Evolutionary conservation across 768 basidiomycete species (phyloP), one percentile per base, ranked within the genome.

Genomic region (Boletales sp.): DNA sequence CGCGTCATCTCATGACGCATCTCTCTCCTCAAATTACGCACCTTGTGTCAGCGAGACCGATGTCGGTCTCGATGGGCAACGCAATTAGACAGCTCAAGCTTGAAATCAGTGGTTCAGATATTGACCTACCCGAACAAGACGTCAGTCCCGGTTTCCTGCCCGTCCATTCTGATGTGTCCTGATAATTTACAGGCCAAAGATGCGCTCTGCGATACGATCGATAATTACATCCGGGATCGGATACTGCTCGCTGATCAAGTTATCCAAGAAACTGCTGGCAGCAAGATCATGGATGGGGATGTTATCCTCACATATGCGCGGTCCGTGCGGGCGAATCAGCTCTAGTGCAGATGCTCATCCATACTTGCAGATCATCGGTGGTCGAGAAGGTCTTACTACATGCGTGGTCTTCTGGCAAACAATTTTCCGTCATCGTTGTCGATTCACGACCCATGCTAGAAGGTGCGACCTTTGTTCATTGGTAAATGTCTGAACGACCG

Each of bases 381-480:
- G 93, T 98, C 4, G 92, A 98, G 66, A 89, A 91, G 59, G 86
- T 92, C 7, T 63, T 99, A 3, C 70, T 97, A 7, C 76, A 80
- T 45, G 91, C 94, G 10, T 83, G 88, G 61, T 72, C 76, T 44
- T 79, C 79, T 15, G 86, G 87, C 8, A 90, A 85, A 55, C 73
- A 71, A 37, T 96, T 99, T 64, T 90, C 88, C 0, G 94, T 96
- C 15, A 83, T 97, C 38, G 83, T 96, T 9, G 86, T 97, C 11
- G 96, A 99, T 65, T 94, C 94, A n/a, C 78, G 90, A 47, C 96
- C 96, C 3, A 78, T 98, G 58, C 75, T 92, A 13, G 96, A 99
- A 79, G 95, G 94, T 83, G 39, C 39, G 37, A 18, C 15, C 33
- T 34, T 37, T n/a, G 34, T 44, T 28, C 13, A 36, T 46, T 17